These are phyloP conservation scores for Phytopythium kandeliae DNA, from an alignment of 352 stramenopile species.

Conservation along the genomic window DNA sequence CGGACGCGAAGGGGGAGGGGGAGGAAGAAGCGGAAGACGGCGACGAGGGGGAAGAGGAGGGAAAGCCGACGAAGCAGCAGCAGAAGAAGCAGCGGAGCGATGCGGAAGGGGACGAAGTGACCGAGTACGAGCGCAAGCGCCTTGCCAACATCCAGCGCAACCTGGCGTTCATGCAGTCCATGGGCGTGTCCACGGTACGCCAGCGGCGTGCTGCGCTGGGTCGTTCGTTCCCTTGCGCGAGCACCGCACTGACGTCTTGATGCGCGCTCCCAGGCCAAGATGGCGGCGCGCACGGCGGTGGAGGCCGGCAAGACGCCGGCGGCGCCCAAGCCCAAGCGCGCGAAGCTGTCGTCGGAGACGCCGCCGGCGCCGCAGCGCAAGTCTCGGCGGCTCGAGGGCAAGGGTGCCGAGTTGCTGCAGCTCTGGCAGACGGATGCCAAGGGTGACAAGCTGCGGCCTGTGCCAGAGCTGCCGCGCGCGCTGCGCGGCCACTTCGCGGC, in stretches of 20 bases:
- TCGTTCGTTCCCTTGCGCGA: background rate
- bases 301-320: background rate
- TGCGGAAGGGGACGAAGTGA: slow-evolving; percentile 17
- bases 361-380: slow-evolving; percentile 35
- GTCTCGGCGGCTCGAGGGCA: slow-evolving; percentile 56
- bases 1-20: slow-evolving; percentile 6
- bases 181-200: slow-evolving; percentile 74
- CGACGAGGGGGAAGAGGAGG: slow-evolving; percentile 3
- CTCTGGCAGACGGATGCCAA: slow-evolving; percentile 18
- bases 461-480: slow-evolving; percentile 1
- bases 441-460: background rate
- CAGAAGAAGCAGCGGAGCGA: background rate
- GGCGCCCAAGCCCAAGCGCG: slow-evolving; percentile 16
- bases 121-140: slow-evolving; percentile 79
- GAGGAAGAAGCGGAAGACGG: slow-evolving; percentile 1
- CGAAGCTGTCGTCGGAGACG: slow-evolving; percentile 7
- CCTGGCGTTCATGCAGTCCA: slow-evolving; percentile 76
- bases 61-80: slow-evolving; percentile 1
- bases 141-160: slow-evolving; percentile 84
- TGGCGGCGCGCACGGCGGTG: slow-evolving; percentile 47
- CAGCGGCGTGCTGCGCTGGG: no score
- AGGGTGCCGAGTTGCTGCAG: slow-evolving; percentile 34
- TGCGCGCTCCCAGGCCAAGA: slow-evolving; percentile 35
- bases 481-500: slow-evolving; percentile 22
- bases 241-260: background rate